A percentile compares a stretch with the other conserved stretches of the same genome.
These are phyloP conservation scores for Cercospora zeae-maydis DNA, from an alignment of 2,329 filamentous ascomycete species.

Conservation along the genomic window DNA sequence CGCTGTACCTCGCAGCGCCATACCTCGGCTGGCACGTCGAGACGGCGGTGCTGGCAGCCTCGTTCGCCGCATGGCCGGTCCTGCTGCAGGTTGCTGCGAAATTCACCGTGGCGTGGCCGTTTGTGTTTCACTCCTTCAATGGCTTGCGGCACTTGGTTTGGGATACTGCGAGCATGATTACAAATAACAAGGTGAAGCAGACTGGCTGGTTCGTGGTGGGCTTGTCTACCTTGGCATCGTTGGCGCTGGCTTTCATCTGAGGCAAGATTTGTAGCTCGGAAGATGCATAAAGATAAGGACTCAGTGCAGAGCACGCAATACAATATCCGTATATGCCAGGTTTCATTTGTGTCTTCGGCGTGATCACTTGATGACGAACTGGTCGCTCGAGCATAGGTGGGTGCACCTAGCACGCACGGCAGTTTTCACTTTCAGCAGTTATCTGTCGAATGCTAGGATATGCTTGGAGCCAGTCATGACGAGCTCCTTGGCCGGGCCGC, in stretches of 20 bases:
- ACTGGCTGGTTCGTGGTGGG: conserved; percentile 63
- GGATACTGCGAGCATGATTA: conserved; percentile 62
- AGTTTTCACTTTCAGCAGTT: background rate
- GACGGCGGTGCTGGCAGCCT: conserved; percentile 59
- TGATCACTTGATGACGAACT: background rate
- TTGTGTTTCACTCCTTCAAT: conserved; percentile 66
- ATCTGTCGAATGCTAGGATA: background rate
- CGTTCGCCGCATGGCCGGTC: conserved; percentile 60
- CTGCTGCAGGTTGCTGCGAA: conserved; percentile 59
- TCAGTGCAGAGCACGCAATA: background rate
- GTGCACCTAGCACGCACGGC: background rate
- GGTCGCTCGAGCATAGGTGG: background rate
- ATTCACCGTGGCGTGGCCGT: conserved; percentile 57
- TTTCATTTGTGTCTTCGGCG: background rate
- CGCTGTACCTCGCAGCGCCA: conserved; percentile 77
- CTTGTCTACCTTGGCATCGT: conserved; percentile 50
- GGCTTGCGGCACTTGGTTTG: conserved; percentile 69
- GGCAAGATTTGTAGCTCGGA: background rate
- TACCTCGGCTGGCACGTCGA: conserved; percentile 69
- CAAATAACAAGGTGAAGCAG: conserved; percentile 61
- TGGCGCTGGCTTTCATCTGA: conserved; percentile 45
- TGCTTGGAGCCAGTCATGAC: background rate
- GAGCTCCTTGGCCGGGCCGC: background rate
- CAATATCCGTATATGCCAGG: background rate
- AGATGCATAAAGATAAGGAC: background rate